Conservation (phyloP, 2,329 filamentous ascomycete species). For the Colletotrichum destructivum region DNA sequence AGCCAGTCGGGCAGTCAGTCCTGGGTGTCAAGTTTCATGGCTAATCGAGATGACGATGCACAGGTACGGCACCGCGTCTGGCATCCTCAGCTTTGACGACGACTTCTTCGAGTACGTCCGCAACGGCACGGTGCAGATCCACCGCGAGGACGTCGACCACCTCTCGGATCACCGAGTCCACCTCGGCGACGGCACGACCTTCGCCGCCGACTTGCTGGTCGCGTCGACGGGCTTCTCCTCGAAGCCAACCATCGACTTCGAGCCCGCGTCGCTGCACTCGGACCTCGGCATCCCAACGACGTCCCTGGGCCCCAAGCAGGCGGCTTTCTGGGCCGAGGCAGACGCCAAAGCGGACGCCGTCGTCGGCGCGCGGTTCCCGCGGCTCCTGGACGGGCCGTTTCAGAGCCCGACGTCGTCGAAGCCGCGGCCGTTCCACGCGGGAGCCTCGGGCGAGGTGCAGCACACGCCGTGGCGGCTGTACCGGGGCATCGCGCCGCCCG, state of each 20-base stretch:
- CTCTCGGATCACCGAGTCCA: slow-evolving; percentile 62
- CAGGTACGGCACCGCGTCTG: slow-evolving; percentile 70
- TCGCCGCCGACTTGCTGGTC: slow-evolving; percentile 65
- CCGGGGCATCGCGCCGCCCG: slow-evolving; percentile 47
- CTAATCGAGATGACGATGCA: neutral
- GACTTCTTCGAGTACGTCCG: slow-evolving; percentile 71
- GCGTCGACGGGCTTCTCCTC: slow-evolving; percentile 46
- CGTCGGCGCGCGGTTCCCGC: slow-evolving; percentile 42
- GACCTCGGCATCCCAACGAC: slow-evolving; percentile 45
- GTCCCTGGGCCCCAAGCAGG: slow-evolving; percentile 36
- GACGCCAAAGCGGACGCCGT: slow-evolving; percentile 39
- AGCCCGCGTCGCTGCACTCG: slow-evolving; percentile 40
- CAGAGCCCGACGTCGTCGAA: slow-evolving; percentile 31
- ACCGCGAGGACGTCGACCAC: slow-evolving; percentile 67
- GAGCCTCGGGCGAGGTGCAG: slow-evolving; percentile 32
- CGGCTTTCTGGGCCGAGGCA: slow-evolving; percentile 39
- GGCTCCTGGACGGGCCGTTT: slow-evolving; percentile 40
- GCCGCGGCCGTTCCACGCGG: slow-evolving; percentile 41
- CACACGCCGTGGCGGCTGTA: slow-evolving; percentile 48
- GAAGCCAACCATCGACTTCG: slow-evolving; percentile 45
- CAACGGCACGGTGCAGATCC: slow-evolving; percentile 67
- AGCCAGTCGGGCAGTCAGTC: too few relatives aligned
- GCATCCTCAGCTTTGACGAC: slow-evolving; percentile 73
- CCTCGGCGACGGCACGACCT: slow-evolving; percentile 59
- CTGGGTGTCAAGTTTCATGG: too few relatives aligned